A percentile compares a stretch with the other conserved stretches of the same genome.
Conservation (phyloP, 495 filamentous ascomycete species). For the Aspergillus conjunctus region DNA sequence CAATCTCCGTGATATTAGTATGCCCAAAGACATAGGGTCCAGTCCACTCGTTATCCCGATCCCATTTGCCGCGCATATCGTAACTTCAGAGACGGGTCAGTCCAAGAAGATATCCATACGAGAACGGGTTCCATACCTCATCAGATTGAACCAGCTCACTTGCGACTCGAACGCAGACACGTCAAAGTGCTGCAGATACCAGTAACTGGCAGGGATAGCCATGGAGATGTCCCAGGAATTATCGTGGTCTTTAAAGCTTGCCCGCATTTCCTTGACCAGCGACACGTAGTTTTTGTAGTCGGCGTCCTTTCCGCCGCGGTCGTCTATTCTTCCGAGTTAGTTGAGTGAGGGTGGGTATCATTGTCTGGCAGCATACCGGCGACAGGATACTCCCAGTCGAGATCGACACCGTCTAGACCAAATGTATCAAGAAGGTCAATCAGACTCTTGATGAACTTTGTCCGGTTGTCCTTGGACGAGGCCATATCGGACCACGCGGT, state of each 20-base stretch:
- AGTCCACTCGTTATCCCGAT: slow-evolving; percentile 12
- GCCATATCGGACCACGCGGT: slow-evolving; percentile 20
- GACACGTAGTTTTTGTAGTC: slow-evolving; percentile 47
- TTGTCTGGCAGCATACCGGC: slow-evolving; percentile 19
- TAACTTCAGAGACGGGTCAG: too few relatives aligned
- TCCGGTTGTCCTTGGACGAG: slow-evolving; percentile 16
- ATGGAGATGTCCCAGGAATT: slow-evolving; percentile 35
- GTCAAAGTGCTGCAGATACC: slow-evolving; percentile 56
- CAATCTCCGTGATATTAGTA: slow-evolving; percentile 14
- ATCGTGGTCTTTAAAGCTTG: neutral
- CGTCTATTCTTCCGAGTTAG: too few relatives aligned
- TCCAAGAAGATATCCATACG: too few relatives aligned
- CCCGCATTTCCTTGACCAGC: slow-evolving; percentile 37
- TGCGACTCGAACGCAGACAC: slow-evolving; percentile 31
- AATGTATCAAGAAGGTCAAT: slow-evolving; percentile 42
- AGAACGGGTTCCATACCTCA: too few relatives aligned
- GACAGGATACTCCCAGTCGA: slow-evolving; percentile 49
- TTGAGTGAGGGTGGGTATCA: too few relatives aligned
- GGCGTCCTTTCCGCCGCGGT: slow-evolving; percentile 40
- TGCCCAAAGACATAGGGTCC: slow-evolving; percentile 13
- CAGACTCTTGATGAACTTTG: slow-evolving; percentile 41
- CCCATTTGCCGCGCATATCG: slow-evolving; percentile 38
- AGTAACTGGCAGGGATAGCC: slow-evolving; percentile 49
- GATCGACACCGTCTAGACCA: slow-evolving; percentile 54
- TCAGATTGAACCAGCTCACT: slow-evolving; percentile 56